These are phyloP conservation scores for Scedosporium minutisporum DNA, from an alignment of 2,329 filamentous ascomycete species.

Conservation along the genomic window DNA sequence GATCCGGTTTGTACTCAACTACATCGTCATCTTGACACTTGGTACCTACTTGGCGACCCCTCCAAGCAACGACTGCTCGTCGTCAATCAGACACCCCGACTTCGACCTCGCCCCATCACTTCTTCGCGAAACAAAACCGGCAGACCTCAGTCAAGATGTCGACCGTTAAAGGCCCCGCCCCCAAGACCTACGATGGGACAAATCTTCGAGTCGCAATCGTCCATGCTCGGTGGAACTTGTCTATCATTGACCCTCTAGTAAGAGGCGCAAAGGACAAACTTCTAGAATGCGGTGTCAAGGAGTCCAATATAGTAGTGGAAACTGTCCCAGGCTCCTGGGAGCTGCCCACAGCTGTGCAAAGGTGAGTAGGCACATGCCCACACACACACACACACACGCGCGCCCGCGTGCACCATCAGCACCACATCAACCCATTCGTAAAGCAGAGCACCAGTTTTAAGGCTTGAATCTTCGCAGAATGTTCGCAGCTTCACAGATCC, in stretches of 20 bases:
- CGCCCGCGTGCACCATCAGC: no score
- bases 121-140: neutral
- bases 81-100: neutral
- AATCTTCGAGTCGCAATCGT: conserved; percentile 85
- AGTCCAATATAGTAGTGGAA: conserved; percentile 81
- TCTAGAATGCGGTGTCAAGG: conserved; percentile 66
- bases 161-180: conserved; percentile 45
- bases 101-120: neutral
- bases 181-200: conserved; percentile 55
- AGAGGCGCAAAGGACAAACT: conserved; percentile 72
- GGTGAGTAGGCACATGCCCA: conserved; percentile 37
- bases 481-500: conserved; percentile 78
- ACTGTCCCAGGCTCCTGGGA: conserved; percentile 93
- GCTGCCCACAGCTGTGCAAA: conserved; percentile 80
- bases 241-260: conserved; percentile 79
- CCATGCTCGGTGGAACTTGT: conserved; percentile 89
- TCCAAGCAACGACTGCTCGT: neutral
- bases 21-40: no score
- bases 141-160: conserved; percentile 29
- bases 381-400: no score
- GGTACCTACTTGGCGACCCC: no score
- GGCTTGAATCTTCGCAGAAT: conserved; percentile 42
- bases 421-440: no score
- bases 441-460: neutral
- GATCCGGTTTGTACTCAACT: no score